Conservation (phyloP, 208 protist species). For the Trichomonas vaginalis region DNA sequence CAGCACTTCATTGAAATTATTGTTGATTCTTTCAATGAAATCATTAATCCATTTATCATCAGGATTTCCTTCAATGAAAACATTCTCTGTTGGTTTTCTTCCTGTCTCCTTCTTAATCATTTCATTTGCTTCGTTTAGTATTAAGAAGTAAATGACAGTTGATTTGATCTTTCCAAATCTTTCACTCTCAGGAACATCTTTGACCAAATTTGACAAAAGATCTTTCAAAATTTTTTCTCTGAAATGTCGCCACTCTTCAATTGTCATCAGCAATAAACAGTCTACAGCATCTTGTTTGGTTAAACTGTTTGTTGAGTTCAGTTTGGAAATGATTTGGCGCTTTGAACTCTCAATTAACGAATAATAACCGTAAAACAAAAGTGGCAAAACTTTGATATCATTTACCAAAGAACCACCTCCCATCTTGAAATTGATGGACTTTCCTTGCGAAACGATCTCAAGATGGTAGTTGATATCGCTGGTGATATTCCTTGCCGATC, state of each 20-base stretch:
- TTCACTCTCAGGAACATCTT: background rate
- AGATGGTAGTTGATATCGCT: background rate
- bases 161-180: background rate
- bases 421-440: background rate
- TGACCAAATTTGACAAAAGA: background rate
- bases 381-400: background rate
- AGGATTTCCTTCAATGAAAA: background rate
- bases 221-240: background rate
- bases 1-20: background rate
- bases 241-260: background rate
- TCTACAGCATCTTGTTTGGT: background rate
- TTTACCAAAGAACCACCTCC: background rate
- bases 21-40: background rate
- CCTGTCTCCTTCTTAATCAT: background rate
- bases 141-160: background rate
- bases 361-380: background rate
- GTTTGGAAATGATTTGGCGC: background rate
- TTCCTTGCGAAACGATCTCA: background rate
- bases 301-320: background rate
- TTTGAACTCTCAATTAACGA: background rate
- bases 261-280: background rate
- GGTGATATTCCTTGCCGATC: background rate
- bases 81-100: background rate
- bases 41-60: background rate
- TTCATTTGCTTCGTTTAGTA: background rate